phyloP scores from a whole-genome alignment of 2,329 filamentous ascomycete genomes.

The Aspergillus alliaceus region DNA sequence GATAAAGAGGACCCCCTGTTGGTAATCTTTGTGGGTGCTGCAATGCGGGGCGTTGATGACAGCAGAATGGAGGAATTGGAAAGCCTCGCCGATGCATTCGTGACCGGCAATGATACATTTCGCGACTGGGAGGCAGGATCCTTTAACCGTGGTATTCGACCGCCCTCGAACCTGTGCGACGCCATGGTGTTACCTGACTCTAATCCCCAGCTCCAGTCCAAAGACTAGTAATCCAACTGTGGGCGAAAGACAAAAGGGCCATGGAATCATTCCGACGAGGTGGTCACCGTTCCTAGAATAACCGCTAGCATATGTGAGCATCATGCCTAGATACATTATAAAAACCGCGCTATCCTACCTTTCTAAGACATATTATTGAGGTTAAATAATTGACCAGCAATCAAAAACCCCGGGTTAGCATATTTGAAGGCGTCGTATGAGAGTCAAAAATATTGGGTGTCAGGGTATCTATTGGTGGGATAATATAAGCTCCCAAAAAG shows the following conservation, averaged over 20 bases:
- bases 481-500: neutral
- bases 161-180: constrained; percentile 33
- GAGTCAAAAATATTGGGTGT: neutral
- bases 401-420: neutral
- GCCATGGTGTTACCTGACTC: constrained; percentile 36
- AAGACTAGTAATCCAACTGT: constrained; percentile 26
- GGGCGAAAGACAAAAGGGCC: constrained; percentile 21
- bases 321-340: neutral
- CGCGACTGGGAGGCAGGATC: constrained; percentile 24
- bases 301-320: constrained; percentile 2
- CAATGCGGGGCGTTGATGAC: constrained; percentile 28
- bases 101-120: constrained; percentile 25
- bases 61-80: constrained; percentile 17
- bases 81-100: constrained; percentile 19
- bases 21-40: constrained; percentile 21
- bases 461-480: constrained; percentile 4
- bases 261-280: constrained; percentile 33
- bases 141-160: constrained; percentile 31
- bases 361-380: neutral
- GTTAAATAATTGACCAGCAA: neutral
- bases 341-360: neutral
- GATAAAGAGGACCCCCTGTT: constrained; percentile 30
- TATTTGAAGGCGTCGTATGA: neutral
- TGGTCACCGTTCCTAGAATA: constrained; percentile 1
- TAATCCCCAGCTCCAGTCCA: constrained; percentile 27